These are phyloP conservation scores for Auricularia sp. DNA, from an alignment of 768 basidiomycete genomes.

Conservation along the genomic window DNA sequence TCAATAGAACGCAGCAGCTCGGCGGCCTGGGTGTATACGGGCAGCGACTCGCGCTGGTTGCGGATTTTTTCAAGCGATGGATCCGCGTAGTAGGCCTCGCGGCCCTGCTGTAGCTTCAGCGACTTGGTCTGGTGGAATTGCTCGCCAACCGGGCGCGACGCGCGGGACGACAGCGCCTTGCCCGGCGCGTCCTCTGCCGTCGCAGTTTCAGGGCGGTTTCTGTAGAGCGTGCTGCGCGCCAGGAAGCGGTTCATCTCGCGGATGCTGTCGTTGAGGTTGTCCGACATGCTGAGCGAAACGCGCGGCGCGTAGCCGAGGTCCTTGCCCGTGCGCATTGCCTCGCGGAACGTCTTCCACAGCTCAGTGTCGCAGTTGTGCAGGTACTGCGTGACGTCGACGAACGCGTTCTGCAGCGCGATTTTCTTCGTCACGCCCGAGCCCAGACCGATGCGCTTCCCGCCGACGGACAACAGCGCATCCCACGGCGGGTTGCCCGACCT, in stretches of 20 bases:
- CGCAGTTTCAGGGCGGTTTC: constrained; percentile 32
- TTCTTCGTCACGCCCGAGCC: constrained; percentile 66
- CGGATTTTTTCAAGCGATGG: constrained; percentile 59
- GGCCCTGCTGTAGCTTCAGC: constrained; percentile 38
- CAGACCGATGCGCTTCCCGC: constrained; percentile 71
- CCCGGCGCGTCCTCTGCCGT: constrained; percentile 8
- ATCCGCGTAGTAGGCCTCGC: constrained; percentile 50
- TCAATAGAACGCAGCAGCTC: constrained; percentile 60
- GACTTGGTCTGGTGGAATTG: constrained; percentile 42
- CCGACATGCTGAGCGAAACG: constrained; percentile 55
- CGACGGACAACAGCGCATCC: constrained; percentile 70
- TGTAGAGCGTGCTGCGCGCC: constrained; percentile 51
- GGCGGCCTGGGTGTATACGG: constrained; percentile 59
- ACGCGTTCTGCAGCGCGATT: constrained; percentile 56
- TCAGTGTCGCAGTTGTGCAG: constrained; percentile 73
- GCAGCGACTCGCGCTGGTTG: constrained; percentile 52
- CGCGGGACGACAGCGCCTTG: constrained; percentile 20
- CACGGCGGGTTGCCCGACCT: constrained; percentile 28
- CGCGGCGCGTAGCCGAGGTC: constrained; percentile 64
- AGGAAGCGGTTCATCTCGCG: constrained; percentile 61
- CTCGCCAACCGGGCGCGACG: constrained; percentile 10
- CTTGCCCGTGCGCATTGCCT: constrained; percentile 51
- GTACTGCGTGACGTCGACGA: constrained; percentile 80
- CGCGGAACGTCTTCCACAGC: constrained; percentile 65
- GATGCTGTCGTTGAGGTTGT: constrained; percentile 56